These are phyloP conservation scores for Zygosaccharomyces bailii DNA, from an alignment of 805 yeast species.

Conservation along the genomic window DNA sequence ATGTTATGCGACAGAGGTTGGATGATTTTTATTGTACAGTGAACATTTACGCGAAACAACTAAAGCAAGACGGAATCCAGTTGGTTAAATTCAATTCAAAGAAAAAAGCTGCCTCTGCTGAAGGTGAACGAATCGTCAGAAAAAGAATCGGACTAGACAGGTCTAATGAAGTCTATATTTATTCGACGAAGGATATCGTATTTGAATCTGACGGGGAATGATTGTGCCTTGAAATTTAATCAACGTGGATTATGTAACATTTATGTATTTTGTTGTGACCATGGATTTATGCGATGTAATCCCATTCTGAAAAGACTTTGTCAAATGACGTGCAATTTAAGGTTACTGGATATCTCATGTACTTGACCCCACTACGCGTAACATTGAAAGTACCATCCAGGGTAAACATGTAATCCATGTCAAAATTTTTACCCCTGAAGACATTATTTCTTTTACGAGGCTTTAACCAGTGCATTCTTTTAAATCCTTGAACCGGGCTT, in stretches of 20 bases:
- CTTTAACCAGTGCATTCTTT: constrained; percentile 36
- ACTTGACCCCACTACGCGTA: constrained; percentile 29
- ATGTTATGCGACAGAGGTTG: constrained; percentile 24
- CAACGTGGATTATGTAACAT: no score
- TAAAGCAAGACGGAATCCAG: constrained; percentile 57
- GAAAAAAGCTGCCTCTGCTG: constrained; percentile 23
- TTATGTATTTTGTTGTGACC: no score
- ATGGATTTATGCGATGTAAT: constrained; percentile 19
- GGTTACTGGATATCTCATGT: constrained; percentile 30
- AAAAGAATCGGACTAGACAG: constrained; percentile 27
- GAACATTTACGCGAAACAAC: constrained; percentile 47
- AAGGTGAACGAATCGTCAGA: constrained; percentile 26
- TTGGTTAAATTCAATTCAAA: constrained; percentile 45
- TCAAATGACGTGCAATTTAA: constrained; percentile 22
- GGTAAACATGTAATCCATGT: constrained; percentile 26
- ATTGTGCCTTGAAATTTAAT: not conserved
- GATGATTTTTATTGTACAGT: constrained; percentile 39
- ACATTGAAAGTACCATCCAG: constrained; percentile 17
- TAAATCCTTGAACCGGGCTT: constrained; percentile 33
- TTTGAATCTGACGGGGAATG: constrained; percentile 36
- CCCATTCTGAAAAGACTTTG: constrained; percentile 33
- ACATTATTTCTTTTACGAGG: constrained; percentile 24
- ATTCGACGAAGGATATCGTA: constrained; percentile 42
- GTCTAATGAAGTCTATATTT: constrained; percentile 41
- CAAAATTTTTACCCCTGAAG: constrained; percentile 26